Conservation (phyloP, 306 rosid species). For the Citrullus mucosospermus region DNA sequence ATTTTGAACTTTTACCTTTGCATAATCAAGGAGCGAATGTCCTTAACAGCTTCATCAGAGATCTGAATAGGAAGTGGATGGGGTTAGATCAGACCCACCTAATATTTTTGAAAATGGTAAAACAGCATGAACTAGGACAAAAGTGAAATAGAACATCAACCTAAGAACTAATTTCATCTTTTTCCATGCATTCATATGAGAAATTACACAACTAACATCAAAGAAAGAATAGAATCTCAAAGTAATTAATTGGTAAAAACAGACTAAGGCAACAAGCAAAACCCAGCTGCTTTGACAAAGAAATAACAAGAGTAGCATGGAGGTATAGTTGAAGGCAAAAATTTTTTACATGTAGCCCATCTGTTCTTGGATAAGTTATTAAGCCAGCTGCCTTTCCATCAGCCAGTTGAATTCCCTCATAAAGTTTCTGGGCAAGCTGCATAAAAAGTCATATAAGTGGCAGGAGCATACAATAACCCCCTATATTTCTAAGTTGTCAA, state of each 20-base stretch:
- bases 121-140: background rate
- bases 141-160: background rate
- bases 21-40: conserved; percentile 49
- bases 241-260: background rate
- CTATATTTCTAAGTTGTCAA: background rate
- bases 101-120: background rate
- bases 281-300: background rate
- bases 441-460: conserved; percentile 18
- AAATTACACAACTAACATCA: background rate
- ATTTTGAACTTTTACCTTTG: conserved; percentile 46
- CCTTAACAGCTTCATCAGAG: conserved; percentile 74
- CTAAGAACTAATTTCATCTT: background rate
- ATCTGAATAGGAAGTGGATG: conserved; percentile 35
- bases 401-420: conserved; percentile 82
- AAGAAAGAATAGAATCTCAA: background rate
- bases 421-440: conserved; percentile 96
- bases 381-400: conserved; percentile 66
- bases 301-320: background rate
- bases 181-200: background rate
- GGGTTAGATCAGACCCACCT: background rate
- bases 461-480: background rate
- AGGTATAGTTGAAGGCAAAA: conserved; percentile 26
- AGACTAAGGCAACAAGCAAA: background rate
- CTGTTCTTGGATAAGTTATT: conserved; percentile 84
- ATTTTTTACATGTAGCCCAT: conserved; percentile 84